Base-by-base conservation (phyloP, 192 early-diverging fungal genomes). In the Rhizoclosmatium sp. region DNA sequence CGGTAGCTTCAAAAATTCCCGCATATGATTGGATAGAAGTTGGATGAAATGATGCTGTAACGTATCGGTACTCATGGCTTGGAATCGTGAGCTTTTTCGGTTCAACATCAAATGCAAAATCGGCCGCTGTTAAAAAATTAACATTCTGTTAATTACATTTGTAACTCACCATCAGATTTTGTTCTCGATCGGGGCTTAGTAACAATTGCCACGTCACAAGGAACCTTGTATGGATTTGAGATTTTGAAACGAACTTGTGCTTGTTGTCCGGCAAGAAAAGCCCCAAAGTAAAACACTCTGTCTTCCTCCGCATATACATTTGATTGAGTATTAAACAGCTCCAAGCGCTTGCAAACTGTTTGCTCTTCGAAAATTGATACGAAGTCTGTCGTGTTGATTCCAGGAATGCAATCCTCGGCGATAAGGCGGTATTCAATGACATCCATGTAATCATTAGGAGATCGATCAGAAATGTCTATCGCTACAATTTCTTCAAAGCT, bases 301-400 rank as follows among this genome's bases (percentile, higher is more conserved):
- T 91, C 88, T 47, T 91, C 90, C 65, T 91, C 90, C 0, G 89
- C 89, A 83, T 88, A 91, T n/a, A 91, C 83, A 76, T 87, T 87
- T 21, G 75, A 82, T 47, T 85, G 89, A 12, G 78, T 75, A 39
- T 82, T 85, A 67, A 87, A 88, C 4, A 89, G 81, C 60, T 91
- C 90, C 59, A 89, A 71, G 3, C 90, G 77, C 72, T 91, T 91
- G 78, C 87, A 87, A 2, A 91, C 80, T 19, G 85, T 82, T 14
- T 91, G 89, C 74, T 91, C 90, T 79, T 89, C 89, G 74, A 91
- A 91, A 16, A 91, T 90, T 0, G 90, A 87, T 2, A 83, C 47
- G 72, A 85, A 85, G 46, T 91, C 90, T 2, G 76, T 73, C 5
- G 89, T 91, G 79, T 88, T 89, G 56, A 91, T 91, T 9, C 89